Conservation (phyloP, 2,329 filamentous ascomycete genomes). For the Phaeoacremonium minimum region DNA sequence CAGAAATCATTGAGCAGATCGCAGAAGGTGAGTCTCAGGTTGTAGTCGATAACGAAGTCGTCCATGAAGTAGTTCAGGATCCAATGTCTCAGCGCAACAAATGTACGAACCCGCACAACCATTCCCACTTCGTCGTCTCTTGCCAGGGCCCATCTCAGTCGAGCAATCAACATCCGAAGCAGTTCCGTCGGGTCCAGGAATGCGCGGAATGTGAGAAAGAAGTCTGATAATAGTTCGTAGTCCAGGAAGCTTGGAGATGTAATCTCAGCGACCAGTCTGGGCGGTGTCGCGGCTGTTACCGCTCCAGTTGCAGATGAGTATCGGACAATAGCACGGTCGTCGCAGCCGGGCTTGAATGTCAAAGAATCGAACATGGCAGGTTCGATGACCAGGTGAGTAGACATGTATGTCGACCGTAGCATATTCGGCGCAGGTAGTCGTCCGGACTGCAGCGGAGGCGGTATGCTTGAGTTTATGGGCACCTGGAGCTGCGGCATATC, state of each 20-base stretch:
- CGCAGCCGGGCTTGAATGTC: slow-evolving; percentile 71
- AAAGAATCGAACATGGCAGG: slow-evolving; percentile 80
- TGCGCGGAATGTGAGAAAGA: slow-evolving; percentile 90
- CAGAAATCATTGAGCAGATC: slow-evolving; percentile 69
- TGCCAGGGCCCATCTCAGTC: slow-evolving; percentile 81
- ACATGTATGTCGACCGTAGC: slow-evolving; percentile 41
- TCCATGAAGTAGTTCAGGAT: slow-evolving; percentile 97
- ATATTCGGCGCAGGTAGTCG: slow-evolving; percentile 30
- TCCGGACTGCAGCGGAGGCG: slow-evolving; percentile 27
- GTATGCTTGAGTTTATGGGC: slow-evolving; percentile 17
- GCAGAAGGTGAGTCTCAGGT: slow-evolving; percentile 75
- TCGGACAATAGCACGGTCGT: slow-evolving; percentile 77
- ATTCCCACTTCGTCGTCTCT: slow-evolving; percentile 79
- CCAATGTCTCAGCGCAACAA: slow-evolving; percentile 95
- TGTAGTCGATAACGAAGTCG: slow-evolving; percentile 78
- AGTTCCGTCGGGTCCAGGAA: slow-evolving; percentile 77
- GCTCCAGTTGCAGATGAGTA: slow-evolving; percentile 68
- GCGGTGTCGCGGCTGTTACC: slow-evolving; percentile 84
- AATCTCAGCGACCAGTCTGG: slow-evolving; percentile 90
- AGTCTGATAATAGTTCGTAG: slow-evolving; percentile 95
- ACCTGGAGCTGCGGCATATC: slow-evolving; percentile 29
- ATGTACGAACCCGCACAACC: slow-evolving; percentile 92
- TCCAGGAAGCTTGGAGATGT: slow-evolving; percentile 94
- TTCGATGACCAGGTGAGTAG: slow-evolving; percentile 50
- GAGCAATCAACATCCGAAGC: slow-evolving; percentile 77